Percentiles rank a stretch among this genome's conserved stretches.
These are phyloP conservation scores for Elaeis guineensis DNA, from an alignment of 176 grass and related monocot species.

Conservation along the genomic window DNA sequence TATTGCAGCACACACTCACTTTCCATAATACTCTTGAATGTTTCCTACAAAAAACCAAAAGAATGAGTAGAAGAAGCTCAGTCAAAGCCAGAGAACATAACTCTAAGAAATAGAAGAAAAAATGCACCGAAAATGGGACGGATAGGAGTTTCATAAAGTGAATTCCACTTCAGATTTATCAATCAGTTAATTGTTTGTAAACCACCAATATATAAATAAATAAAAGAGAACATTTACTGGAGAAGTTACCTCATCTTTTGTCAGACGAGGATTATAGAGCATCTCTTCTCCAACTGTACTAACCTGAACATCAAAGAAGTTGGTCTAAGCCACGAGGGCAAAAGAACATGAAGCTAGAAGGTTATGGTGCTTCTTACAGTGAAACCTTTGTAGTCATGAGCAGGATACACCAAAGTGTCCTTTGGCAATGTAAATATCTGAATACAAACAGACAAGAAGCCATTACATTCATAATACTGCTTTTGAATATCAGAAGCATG, in stretches of 20 bases:
- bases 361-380: conserved; percentile 33
- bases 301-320: conserved; percentile 26
- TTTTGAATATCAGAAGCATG: not conserved
- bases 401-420: conserved; percentile 84
- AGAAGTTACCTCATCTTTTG: conserved; percentile 62
- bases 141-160: no score
- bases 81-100: no score
- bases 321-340: conserved; percentile 2
- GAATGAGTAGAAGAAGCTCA: no score
- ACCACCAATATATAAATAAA: not conserved
- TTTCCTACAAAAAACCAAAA: no score
- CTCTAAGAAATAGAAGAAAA: no score
- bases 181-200: no score
- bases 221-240: not conserved
- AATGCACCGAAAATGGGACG: no score
- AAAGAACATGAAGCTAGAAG: not conserved
- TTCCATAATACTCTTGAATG: no score
- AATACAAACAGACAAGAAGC: conserved; percentile 1
- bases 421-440: conserved; percentile 88
- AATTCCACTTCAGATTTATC: no score
- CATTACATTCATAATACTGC: not conserved
- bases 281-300: conserved; percentile 85
- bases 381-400: conserved; percentile 98
- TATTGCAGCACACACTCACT: no score
- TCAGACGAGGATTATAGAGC: conserved; percentile 57